Base-by-base conservation (phyloP, 768 basidiomycete genomes). In the Gymnopilus junonius region DNA sequence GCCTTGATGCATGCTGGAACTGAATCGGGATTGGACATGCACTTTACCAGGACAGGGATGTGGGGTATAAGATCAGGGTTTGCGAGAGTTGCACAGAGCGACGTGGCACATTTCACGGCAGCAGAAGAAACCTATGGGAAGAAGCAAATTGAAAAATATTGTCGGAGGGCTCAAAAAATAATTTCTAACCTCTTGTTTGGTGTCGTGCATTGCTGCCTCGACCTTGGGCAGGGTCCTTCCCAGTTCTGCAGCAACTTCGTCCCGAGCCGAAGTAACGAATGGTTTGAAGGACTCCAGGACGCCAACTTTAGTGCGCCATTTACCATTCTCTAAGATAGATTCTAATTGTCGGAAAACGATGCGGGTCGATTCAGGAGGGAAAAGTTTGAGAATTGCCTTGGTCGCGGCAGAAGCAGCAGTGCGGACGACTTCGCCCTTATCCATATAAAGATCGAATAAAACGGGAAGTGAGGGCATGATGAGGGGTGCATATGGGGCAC, bases 261-360 rank as follows among this genome's bases (percentile, higher is more conserved):
- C 90, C 64, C 83, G 84, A 55, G 92, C 90, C 15, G 85, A 80
- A 43, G 80, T 80, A 31, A 90, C 90, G 65, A 95, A 89, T 45
- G 74, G 78, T 73, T 88, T 93, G 73, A 98, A 85, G 2, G 94
- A 87, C 68, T 97, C 95, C 32, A 99, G 79, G 7, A 89, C 93
- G 15, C 92, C 95, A n/a, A 97, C 90, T 81, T 98, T 98, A 61
- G 91, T 87, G 66, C 90, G 86, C 97, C 97, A 99, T 78, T 97
- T 97, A 48, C 93, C 94, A 53, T 83, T 84, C 59, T 94, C 91
- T 23, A 98, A 74, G 64, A 96, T 86, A 29, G 81, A 81, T 70
- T 91, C 90, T 27, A 98, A 82, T 25, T 81, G 77, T 42, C 86
- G 81, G 67, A 92, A 93, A 7, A 91, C 86, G 58, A 85, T 69